These are phyloP conservation scores for Tagetes erecta DNA, from an alignment of 129 eudicot genomes.

Conservation along the genomic window DNA sequence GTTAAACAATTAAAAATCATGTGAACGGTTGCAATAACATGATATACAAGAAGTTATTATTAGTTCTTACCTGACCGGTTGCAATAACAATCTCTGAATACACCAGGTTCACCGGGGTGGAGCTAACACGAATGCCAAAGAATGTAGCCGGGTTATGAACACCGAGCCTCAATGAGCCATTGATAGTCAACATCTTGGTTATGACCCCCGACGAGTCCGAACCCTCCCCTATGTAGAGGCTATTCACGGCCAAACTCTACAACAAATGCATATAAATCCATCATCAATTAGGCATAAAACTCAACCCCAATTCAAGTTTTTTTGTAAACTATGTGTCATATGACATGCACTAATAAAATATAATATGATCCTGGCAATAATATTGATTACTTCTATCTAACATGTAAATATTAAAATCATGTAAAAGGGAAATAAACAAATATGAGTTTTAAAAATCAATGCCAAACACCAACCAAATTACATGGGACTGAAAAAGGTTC, in stretches of 20 bases:
- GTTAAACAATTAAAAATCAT: not conserved
- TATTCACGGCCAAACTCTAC: constrained; percentile 75
- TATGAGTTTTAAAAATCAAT: not conserved
- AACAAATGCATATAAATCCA: constrained; percentile 8
- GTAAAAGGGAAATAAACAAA: not conserved
- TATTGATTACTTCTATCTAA: too few relatives aligned
- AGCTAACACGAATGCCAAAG: constrained; percentile 88
- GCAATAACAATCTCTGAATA: constrained; percentile 73
- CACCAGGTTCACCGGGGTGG: constrained; percentile 73
- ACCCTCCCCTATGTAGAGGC: constrained; percentile 68
- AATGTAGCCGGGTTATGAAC: constrained; percentile 91
- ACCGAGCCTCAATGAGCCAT: constrained; percentile 66
- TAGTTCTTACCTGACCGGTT: constrained; percentile 70
- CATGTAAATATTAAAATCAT: too few relatives aligned
- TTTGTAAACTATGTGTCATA: not conserved
- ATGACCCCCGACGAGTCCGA: constrained; percentile 84
- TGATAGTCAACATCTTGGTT: constrained; percentile 78
- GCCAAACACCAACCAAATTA: not conserved
- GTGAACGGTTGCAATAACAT: too few relatives aligned
- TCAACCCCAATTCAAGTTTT: not conserved
- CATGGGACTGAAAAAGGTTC: not conserved
- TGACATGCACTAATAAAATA: not conserved
- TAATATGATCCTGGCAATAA: too few relatives aligned
- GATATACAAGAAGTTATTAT: too few relatives aligned
- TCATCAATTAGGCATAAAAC: not conserved